Base-by-base conservation (phyloP, 129 eudicot species). In the Helichrysum umbraculigerum region DNA sequence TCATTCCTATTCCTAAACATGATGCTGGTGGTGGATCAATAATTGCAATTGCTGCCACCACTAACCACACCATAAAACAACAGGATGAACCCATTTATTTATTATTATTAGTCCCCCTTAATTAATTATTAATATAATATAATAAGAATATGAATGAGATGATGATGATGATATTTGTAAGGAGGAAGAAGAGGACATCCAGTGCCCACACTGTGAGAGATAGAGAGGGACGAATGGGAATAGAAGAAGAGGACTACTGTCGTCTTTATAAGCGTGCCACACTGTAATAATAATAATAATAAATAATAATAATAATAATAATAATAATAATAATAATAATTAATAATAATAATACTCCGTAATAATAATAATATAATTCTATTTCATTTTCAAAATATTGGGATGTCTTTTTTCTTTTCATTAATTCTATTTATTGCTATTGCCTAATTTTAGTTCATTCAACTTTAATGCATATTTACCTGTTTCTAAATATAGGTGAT, bases 161-260 rank as follows among this genome's bases (percentile, higher is more conserved):
- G 68, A 17, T 29, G 50, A 20, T 39, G 69, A 32, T 32, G 75
- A 39, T 39, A 39, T 39, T 39, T 39, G 14, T 39, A 2, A 8
- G 14, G 7, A 8, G 14, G 7, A 39, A 39, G 47, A 35, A 3
- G 56, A 59, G 69, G 50, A 62, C 70, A 78, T 59, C 68, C 61
- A 68, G 52, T 44, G 52, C 52, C 16, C 74, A 33, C 84, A 82
- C 77, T 73, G 85, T 33, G 78, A 70, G 78, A 52, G 66, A 72
- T 20, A 19, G 66, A 39, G 10, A 17, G 1, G 74, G 39, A 29
- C 37, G 70, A 60, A 65, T 17, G 63, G 78, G 82, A 57, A 76
- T 20, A 78, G 74, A 67, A 82, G 22, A 81, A 74, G 76, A 73
- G 16, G 87, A 84, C 81, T 72, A 50, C 30, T 88, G 92, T 80